Evolutionary conservation across 441 rosid species (phyloP).

Genomic region (Gossypium schwendimanii): DNA sequence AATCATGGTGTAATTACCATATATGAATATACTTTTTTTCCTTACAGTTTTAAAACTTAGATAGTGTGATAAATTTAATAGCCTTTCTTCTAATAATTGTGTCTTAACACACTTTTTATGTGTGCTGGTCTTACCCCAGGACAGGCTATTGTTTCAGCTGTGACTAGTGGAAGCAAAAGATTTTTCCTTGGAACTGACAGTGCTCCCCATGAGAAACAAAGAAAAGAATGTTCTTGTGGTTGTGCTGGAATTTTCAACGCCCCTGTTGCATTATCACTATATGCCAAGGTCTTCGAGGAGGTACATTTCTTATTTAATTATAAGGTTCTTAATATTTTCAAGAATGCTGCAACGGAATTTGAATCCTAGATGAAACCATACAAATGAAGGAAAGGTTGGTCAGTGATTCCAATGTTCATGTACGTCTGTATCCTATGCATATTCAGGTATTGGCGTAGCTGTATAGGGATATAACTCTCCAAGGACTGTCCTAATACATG

Average conservation of each 20-base stretch:
- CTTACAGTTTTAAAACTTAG: background rate
- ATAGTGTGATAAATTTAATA: background rate
- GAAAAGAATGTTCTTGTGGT: slow-evolving; percentile 75
- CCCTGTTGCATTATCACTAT: slow-evolving; percentile 67
- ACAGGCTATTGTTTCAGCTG: slow-evolving; percentile 79
- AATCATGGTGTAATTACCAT: background rate
- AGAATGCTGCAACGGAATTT: background rate
- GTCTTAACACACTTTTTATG: background rate
- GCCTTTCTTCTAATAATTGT: background rate
- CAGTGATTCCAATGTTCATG: background rate
- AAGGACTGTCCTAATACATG: background rate
- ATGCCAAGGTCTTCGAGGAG: slow-evolving; percentile 91
- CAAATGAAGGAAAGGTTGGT: background rate
- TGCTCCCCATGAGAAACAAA: slow-evolving; percentile 79
- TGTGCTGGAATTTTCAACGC: slow-evolving; percentile 91
- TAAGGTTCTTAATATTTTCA: background rate
- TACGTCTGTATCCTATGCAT: background rate
- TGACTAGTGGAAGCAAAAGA: slow-evolving; percentile 78
- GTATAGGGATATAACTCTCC: background rate
- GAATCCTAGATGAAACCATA: background rate
- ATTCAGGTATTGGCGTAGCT: too few relatives aligned
- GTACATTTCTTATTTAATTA: slow-evolving; percentile 25
- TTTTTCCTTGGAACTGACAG: slow-evolving; percentile 96
- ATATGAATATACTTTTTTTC: background rate
- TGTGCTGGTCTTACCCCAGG: slow-evolving; percentile 33